phyloP scores from a whole-genome alignment of 768 basidiomycete genomes.

The Amanita subjunquillea region DNA sequence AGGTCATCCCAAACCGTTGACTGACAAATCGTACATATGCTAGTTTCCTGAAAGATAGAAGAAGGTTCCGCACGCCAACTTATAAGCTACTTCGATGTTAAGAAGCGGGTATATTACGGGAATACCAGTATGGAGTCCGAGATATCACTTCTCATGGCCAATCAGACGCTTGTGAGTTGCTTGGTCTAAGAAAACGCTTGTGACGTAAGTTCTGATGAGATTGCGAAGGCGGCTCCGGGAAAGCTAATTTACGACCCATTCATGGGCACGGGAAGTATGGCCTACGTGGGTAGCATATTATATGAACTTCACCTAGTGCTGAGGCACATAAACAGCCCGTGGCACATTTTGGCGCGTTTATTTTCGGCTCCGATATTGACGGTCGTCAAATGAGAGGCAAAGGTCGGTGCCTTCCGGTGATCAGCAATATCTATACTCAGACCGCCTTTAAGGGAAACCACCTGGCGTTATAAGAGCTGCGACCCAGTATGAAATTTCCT shows the following conservation, averaged over 20 bases:
- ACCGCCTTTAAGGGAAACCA: conserved; percentile 19
- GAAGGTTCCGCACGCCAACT: conserved; percentile 63
- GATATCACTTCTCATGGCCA: conserved; percentile 92
- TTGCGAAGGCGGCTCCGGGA: conserved; percentile 66
- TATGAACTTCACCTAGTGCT: background rate
- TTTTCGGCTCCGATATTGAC: conserved; percentile 93
- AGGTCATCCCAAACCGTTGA: conserved; percentile 17
- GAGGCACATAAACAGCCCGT: conserved; percentile 43
- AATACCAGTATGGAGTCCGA: conserved; percentile 99
- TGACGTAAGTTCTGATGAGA: background rate
- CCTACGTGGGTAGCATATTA: conserved; percentile 45
- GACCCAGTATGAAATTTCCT: conserved; percentile 68
- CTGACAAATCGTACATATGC: background rate
- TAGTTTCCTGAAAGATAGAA: conserved; percentile 25
- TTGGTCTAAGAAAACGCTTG: background rate
- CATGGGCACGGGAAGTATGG: conserved; percentile 87
- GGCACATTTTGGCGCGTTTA: conserved; percentile 79
- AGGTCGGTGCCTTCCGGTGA: conserved; percentile 29
- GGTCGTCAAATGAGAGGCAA: conserved; percentile 96
- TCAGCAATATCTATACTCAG: background rate
- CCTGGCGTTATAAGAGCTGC: conserved; percentile 79
- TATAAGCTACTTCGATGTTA: conserved; percentile 70
- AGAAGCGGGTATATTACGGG: conserved; percentile 83
- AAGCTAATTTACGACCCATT: conserved; percentile 95
- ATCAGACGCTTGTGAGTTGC: conserved; percentile 69